Evolutionary conservation across 345 rosid genomes (phyloP), one percentile per base, ranked within the genome.

Genomic region (Cochlearia excelsa): DNA sequence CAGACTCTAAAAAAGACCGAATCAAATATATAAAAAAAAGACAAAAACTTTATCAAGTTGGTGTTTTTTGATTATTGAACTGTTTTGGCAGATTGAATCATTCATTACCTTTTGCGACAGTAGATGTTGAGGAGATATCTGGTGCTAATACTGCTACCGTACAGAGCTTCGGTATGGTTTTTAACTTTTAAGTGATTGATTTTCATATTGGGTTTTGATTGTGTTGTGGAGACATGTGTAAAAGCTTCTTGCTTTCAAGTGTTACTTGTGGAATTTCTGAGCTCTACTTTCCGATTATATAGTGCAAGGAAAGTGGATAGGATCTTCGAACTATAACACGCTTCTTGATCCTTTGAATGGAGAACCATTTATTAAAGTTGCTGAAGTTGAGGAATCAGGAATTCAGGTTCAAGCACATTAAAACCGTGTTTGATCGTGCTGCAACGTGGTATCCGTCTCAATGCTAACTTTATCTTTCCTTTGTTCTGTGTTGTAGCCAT

Each of bases 231-330:
- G 54, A n/a, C n/a, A 47, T 58, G 6, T 5, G n/a, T 3, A 1
- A 39, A 44, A 42, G 33, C 40, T 52, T 60, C 0, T 52, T 52
- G 10, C 26, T 67, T 33, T 54, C 1, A 5, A 29, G 9, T 30
- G 51, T 37, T 34, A 2, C 35, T 59, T 56, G 50, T 55, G 34
- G 23, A 66, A 39, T 54, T 46, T 37, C 7, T 53, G 31, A 50
- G 34, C 26, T 42, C 8, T 46, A 9, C 41, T 58, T 46, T 51
- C 16, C 0, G 54, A 8, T 49, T 61, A 44, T 46, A 59, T 59
- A 93, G 99, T 93, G 79, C 94, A 80, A 78, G 99, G 99, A 3
- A 87, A 84, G 74, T 89, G 95, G 97, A 82, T 58, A 4, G 86
- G 83, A 34, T 83, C 97, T 6, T 65, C 89, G 3, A 79, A 67